Percentiles rank a stretch among this genome's conserved stretches.
Evolutionary conservation across 345 rosid species (phyloP).

Genomic region (Camelina neglecta): DNA sequence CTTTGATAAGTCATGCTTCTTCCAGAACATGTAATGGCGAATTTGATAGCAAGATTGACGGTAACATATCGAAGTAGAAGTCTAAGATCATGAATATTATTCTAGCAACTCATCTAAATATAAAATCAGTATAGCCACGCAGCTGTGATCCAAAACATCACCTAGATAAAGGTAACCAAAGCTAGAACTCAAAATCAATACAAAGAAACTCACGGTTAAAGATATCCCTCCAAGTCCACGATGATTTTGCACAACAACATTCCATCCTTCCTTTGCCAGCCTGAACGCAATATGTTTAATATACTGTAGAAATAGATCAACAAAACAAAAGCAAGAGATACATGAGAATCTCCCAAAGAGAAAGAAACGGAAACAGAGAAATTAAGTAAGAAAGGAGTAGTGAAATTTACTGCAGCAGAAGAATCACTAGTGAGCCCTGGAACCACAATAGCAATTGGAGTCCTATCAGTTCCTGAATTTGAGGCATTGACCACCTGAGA

Average conservation of each 20-base stretch:
- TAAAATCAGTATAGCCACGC: background rate
- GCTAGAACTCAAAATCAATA: background rate
- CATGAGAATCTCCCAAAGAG: background rate
- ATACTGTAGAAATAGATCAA: conserved; percentile 56
- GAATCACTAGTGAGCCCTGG: conserved; percentile 87
- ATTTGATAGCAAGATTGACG: background rate
- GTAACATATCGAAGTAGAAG: background rate
- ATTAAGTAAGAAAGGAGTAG: background rate
- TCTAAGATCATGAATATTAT: background rate
- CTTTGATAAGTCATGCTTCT: conserved; percentile 5
- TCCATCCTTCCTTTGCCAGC: conserved; percentile 74
- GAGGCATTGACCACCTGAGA: conserved; percentile 42
- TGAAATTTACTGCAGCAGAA: conserved; percentile 58
- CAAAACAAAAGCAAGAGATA: background rate
- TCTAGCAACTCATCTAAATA: background rate
- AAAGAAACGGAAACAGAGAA: background rate
- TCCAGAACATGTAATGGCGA: background rate
- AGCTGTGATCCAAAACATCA: background rate
- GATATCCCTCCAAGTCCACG: conserved; percentile 92
- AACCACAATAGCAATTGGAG: conserved; percentile 65
- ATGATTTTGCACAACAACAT: conserved; percentile 90
- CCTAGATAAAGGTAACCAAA: conserved; percentile 4
- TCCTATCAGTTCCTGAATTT: conserved; percentile 48
- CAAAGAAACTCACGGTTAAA: conserved; percentile 67
- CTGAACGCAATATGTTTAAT: conserved; percentile 70